Base-by-base conservation (phyloP, 768 basidiomycete species). In the Lactifluus subvellereus region DNA sequence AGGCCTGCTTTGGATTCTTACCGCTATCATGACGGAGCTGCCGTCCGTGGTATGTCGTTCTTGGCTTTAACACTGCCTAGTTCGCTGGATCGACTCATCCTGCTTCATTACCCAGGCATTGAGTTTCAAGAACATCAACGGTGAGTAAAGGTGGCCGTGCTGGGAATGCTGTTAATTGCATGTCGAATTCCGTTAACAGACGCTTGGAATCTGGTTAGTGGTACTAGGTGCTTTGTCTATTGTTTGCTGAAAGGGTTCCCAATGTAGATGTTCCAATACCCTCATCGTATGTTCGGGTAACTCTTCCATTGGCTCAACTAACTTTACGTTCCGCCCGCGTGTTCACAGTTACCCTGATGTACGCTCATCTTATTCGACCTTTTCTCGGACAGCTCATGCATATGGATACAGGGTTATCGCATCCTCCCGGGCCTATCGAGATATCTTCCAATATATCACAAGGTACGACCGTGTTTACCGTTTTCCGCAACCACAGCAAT, bases 381-480 rank as follows among this genome's bases (percentile, higher is more conserved):
- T 35, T 27, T 27, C 33, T 37, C 2, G 13, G 47, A 18, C 3
- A 20, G 13, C 10, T 40, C 40, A 42, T 13, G 37, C 30, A 32
- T 13, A 0, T 14, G 22, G 7, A 4, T 33, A 6, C 43, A 66
- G 66, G 49, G 63, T 65, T 9, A 66, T 65, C 42, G 49, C 62
- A 13, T 65, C 66, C 1, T 60, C 66, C 18, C 63, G 63, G 20
- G 66, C 58, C 38, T 66, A 65, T 59, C 66, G 66, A 16, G 61
- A 66, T 48, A 54, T 66, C 14, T 66, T 66, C 32, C 57, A 66
- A 35, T 66, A 66, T 18, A 66, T 66, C 11, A 66, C 61, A 10
- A 50, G 42, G 65, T 66, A 64, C 40, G 47, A 9, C 27, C 7
- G 13, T 16, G n/a, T 8, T 27, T 60, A 2, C 3, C 14, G 14